Conservation (phyloP, 306 rosid species). For the Trifolium fragiferum region DNA sequence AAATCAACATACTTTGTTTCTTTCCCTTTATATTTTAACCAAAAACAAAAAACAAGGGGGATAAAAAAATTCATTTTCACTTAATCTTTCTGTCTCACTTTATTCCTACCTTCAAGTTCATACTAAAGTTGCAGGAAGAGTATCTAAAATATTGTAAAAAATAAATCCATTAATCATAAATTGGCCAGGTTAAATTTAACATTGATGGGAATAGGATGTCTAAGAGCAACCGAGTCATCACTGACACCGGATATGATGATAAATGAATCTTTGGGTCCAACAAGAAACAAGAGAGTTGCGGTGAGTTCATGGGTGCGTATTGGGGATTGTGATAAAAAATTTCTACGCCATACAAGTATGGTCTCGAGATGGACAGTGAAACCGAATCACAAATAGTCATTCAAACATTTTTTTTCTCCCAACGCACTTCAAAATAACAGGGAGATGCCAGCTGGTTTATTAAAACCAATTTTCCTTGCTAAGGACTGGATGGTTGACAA, state of each 20-base stretch:
- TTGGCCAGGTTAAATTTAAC: background rate
- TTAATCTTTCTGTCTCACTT: background rate
- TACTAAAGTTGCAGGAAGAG: background rate
- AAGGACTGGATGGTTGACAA: constrained; percentile 17
- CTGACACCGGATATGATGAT: background rate
- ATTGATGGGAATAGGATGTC: background rate
- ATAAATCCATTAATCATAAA: constrained; percentile 17
- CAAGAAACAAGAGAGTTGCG: background rate
- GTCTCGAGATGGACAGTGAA: constrained; percentile 21
- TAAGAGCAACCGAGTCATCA: constrained; percentile 3
- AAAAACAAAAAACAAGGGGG: background rate
- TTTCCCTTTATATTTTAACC: constrained; percentile 8
- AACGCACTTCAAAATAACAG: background rate
- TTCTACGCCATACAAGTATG: background rate
- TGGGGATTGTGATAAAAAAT: background rate
- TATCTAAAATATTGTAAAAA: background rate
- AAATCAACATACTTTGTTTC: constrained; percentile 28
- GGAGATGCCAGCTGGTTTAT: background rate
- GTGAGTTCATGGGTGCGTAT: constrained; percentile 1
- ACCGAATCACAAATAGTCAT: constrained; percentile 6
- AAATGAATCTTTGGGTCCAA: constrained; percentile 12
- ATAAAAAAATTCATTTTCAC: constrained; percentile 10
- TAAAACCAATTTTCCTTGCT: constrained; percentile 10
- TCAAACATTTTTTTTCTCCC: constrained; percentile 3
- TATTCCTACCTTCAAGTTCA: background rate